Conservation (phyloP, 2,329 filamentous ascomycete species). For the Aschersonia sp. region DNA sequence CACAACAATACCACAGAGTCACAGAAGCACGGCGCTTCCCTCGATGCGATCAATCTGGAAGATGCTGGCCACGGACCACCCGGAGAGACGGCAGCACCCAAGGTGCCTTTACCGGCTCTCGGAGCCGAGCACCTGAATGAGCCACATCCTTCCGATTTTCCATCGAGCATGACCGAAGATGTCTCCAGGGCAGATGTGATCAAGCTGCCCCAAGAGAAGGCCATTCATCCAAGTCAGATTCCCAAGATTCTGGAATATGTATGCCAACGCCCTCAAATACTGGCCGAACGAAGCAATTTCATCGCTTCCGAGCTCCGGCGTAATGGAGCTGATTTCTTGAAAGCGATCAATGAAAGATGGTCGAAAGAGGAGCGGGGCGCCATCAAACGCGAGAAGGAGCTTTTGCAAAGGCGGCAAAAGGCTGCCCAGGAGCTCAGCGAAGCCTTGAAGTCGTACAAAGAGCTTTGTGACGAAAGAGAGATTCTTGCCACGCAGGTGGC, state of each 20-base stretch:
- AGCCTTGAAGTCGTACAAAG: conserved; percentile 26
- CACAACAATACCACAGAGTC: conserved; percentile 5
- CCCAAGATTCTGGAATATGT: conserved; percentile 15
- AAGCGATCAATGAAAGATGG: conserved; percentile 30
- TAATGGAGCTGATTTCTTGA: conserved; percentile 32
- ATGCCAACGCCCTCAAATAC: conserved; percentile 12
- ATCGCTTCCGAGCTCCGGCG: conserved; percentile 28
- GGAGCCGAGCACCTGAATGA: no score
- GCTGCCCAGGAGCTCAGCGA: conserved; percentile 24
- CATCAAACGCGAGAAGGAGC: conserved; percentile 35
- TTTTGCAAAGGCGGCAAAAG: conserved; percentile 28
- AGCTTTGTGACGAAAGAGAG: conserved; percentile 28
- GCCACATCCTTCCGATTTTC: no score
- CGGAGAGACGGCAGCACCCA: background rate
- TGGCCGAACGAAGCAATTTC: conserved; percentile 20
- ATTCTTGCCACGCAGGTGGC: conserved; percentile 30
- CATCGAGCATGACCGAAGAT: no score
- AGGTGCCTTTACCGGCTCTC: background rate
- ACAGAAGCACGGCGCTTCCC: background rate
- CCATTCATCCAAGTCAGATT: conserved; percentile 9
- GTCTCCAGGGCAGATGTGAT: background rate
- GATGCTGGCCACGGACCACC: background rate
- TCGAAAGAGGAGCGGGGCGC: conserved; percentile 28
- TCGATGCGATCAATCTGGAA: background rate
- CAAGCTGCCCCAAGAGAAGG: background rate